A percentile compares a stretch with the other conserved stretches of the same genome.
These are phyloP conservation scores for Chytridium lagenaria DNA, from an alignment of 371 early-diverging fungal species.

Conservation along the genomic window DNA sequence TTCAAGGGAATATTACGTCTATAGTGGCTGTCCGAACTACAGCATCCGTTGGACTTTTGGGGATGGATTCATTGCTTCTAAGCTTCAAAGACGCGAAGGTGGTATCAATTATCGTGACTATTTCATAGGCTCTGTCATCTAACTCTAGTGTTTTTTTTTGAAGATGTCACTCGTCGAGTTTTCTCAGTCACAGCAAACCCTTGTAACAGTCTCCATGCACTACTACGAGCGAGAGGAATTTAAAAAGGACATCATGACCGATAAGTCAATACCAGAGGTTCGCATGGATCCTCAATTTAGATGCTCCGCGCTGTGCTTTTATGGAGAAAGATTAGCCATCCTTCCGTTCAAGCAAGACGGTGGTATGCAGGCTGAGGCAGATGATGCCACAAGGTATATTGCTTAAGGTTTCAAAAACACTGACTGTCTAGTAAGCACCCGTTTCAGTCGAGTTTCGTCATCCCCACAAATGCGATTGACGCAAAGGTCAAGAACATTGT, in stretches of 20 bases:
- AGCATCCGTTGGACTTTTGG: slow-evolving; percentile 62
- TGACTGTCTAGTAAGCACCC: slow-evolving; percentile 44
- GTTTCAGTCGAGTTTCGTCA: slow-evolving; percentile 76
- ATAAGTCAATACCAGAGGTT: slow-evolving; percentile 46
- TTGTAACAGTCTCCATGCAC: slow-evolving; percentile 94
- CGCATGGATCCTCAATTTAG: slow-evolving; percentile 69
- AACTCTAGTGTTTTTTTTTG: background rate
- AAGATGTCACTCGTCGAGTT: slow-evolving; percentile 93
- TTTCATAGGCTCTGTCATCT: slow-evolving; percentile 17
- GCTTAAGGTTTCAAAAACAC: slow-evolving; percentile 6
- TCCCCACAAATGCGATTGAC: slow-evolving; percentile 69
- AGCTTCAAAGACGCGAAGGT: slow-evolving; percentile 95
- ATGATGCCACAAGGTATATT: slow-evolving; percentile 38
- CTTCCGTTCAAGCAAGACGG: slow-evolving; percentile 83
- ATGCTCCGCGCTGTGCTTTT: slow-evolving; percentile 87
- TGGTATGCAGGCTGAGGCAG: slow-evolving; percentile 22
- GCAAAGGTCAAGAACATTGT: slow-evolving; percentile 79
- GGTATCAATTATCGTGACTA: slow-evolving; percentile 5
- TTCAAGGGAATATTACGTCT: slow-evolving; percentile 83
- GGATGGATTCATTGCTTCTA: slow-evolving; percentile 82
- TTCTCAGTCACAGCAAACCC: slow-evolving; percentile 71
- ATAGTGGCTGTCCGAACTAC: slow-evolving; percentile 77
- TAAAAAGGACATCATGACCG: slow-evolving; percentile 52
- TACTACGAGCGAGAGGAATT: slow-evolving; percentile 94
- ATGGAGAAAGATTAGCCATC: slow-evolving; percentile 87